A percentile compares a stretch with the other conserved stretches of the same genome.
These are phyloP conservation scores for Raphidocelis subcapitata DNA, from an alignment of 139 green algal genomes.

Conservation along the genomic window DNA sequence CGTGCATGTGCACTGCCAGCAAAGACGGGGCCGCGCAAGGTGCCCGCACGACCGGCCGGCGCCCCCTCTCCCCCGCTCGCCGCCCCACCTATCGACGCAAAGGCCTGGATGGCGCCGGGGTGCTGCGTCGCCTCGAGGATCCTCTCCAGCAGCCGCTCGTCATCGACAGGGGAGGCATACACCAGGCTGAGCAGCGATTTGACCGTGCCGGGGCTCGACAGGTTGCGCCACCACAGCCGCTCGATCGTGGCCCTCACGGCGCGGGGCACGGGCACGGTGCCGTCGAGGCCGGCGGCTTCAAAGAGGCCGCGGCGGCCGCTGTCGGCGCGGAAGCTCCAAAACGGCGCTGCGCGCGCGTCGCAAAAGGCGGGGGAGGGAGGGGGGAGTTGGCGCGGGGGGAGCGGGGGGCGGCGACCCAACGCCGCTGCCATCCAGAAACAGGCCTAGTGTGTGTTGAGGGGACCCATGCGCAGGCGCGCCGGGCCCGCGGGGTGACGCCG, in stretches of 20 bases:
- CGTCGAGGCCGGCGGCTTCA: constrained; percentile 27
- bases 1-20: too few relatives aligned
- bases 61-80: too few relatives aligned
- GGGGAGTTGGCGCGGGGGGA: too few relatives aligned
- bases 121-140: constrained; percentile 27
- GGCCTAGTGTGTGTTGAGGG: too few relatives aligned
- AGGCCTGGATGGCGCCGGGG: not conserved
- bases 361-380: too few relatives aligned
- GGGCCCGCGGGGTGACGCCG: too few relatives aligned
- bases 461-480: too few relatives aligned
- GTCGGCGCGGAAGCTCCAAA: constrained; percentile 47
- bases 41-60: too few relatives aligned
- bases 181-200: constrained; percentile 49
- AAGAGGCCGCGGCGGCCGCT: constrained; percentile 13
- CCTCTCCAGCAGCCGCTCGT: constrained; percentile 19
- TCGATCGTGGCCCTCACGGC: constrained; percentile 32
- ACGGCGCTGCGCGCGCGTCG: constrained; percentile 31
- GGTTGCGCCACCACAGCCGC: constrained; percentile 46
- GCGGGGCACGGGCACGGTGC: constrained; percentile 28
- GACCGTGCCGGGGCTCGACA: constrained; percentile 40
- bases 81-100: too few relatives aligned
- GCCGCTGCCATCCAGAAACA: too few relatives aligned
- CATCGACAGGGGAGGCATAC: constrained; percentile 39
- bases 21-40: too few relatives aligned
- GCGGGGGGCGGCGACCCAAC: too few relatives aligned